Evolutionary conservation across 106 monocot genomes (phyloP).

Genomic region (Dendrobium huoshanense): DNA sequence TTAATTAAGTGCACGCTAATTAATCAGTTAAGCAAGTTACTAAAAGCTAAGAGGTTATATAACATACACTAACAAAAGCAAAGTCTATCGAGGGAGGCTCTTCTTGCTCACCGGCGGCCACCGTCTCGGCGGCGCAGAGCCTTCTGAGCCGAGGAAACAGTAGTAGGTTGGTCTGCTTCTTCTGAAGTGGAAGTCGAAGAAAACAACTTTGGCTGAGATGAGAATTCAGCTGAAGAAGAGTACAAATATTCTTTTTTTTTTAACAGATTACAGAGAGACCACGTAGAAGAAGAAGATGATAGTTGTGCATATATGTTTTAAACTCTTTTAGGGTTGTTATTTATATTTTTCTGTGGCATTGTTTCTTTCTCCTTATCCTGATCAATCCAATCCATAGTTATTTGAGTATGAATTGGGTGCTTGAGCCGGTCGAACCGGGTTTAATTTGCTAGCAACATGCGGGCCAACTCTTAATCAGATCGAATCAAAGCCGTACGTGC

Average conservation of each 20-base stretch:
- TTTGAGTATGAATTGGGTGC: too few species aligned
- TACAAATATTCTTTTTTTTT: not conserved
- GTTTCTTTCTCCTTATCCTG: not conserved
- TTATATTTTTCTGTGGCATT: not conserved
- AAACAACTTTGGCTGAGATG: not conserved
- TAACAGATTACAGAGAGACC: too few species aligned
- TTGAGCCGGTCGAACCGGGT: too few species aligned
- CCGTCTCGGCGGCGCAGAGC: slow-evolving; percentile 16
- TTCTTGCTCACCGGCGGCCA: slow-evolving; percentile 17
- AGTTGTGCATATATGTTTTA: too few species aligned
- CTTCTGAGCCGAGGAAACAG: not conserved
- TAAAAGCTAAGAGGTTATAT: too few species aligned
- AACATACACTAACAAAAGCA: slow-evolving; percentile 71
- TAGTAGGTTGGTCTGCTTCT: not conserved
- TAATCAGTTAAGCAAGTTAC: too few species aligned
- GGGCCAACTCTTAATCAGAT: too few species aligned
- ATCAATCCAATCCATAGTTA: too few species aligned
- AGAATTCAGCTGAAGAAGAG: not conserved
- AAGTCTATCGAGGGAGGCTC: slow-evolving; percentile 65
- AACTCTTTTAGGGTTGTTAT: too few species aligned
- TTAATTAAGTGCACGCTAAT: too few species aligned
- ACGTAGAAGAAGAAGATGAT: not conserved
- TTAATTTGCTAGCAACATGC: too few species aligned
- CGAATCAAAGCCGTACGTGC: too few species aligned
- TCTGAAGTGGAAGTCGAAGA: not conserved